Percentiles rank a stretch among this genome's conserved stretches.
Evolutionary conservation across 495 filamentous ascomycete genomes (phyloP).

Genomic region (Viridothelium virens): DNA sequence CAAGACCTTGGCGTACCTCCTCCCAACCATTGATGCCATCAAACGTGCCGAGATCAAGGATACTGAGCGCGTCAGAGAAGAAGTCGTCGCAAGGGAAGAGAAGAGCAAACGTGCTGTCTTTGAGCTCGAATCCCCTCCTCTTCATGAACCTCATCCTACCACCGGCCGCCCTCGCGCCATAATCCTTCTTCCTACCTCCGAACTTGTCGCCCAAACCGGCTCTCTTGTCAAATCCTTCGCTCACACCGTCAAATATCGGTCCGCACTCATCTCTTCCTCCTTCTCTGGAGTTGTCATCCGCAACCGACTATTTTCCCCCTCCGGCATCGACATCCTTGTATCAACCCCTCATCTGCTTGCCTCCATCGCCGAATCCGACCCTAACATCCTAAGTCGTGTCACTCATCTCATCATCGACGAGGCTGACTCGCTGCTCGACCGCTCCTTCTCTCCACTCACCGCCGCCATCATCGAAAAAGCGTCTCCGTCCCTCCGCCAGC

Average conservation of each 20-base stretch:
- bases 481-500: constrained; percentile 68
- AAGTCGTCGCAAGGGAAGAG: constrained; percentile 43
- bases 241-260: constrained; percentile 75
- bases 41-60: constrained; percentile 69
- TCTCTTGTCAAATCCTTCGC: constrained; percentile 67
- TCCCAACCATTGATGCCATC: constrained; percentile 73
- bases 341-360: constrained; percentile 82
- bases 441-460: constrained; percentile 78
- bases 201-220: constrained; percentile 85
- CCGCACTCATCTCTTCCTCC: constrained; percentile 68
- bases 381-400: constrained; percentile 81
- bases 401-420: constrained; percentile 85
- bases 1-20: constrained; percentile 86
- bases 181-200: constrained; percentile 86
- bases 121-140: constrained; percentile 48
- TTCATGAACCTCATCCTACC: constrained; percentile 59
- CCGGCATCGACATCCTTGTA: constrained; percentile 77
- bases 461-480: constrained; percentile 69
- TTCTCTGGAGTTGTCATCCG: constrained; percentile 73
- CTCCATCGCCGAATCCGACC: constrained; percentile 76
- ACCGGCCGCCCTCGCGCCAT: constrained; percentile 73
- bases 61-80: constrained; percentile 37
- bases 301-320: constrained; percentile 68
- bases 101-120: constrained; percentile 37
- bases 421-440: constrained; percentile 90